Conservation (phyloP, 768 basidiomycete genomes). For the Leccinum uliginosum region DNA sequence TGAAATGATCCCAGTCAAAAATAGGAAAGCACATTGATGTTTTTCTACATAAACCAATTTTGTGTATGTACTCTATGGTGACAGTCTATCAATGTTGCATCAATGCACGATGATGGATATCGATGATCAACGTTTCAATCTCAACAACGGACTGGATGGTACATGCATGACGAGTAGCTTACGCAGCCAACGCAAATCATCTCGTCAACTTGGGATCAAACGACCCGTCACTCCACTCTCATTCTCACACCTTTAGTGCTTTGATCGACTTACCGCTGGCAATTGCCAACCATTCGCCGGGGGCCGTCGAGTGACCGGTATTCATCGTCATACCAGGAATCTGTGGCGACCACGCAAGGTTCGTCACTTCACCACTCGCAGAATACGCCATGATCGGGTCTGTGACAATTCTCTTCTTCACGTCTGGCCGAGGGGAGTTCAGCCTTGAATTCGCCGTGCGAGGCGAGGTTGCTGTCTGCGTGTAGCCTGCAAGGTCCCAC, state of each 20-base stretch:
- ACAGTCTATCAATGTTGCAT: too few species aligned
- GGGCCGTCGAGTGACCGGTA: slow-evolving; percentile 65
- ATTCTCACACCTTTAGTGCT: slow-evolving; percentile 67
- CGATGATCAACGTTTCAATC: not conserved
- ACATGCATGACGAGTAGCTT: not conserved
- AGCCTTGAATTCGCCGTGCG: slow-evolving; percentile 65
- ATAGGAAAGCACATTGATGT: not conserved
- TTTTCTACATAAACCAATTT: too few species aligned
- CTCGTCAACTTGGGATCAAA: not conserved
- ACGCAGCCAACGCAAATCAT: not conserved
- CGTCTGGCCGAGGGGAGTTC: slow-evolving; percentile 78
- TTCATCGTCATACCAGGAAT: slow-evolving; percentile 75
- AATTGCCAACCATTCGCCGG: slow-evolving; percentile 86
- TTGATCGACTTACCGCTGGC: slow-evolving; percentile 80
- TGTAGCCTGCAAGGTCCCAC: slow-evolving; percentile 78
- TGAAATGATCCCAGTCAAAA: not conserved
- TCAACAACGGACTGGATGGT: not conserved
- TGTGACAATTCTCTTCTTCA: slow-evolving; percentile 66
- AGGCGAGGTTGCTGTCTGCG: slow-evolving; percentile 61
- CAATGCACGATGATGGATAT: too few species aligned
- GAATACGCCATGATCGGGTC: slow-evolving; percentile 86
- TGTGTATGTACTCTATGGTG: too few species aligned
- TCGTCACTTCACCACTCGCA: slow-evolving; percentile 72
- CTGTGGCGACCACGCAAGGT: slow-evolving; percentile 84
- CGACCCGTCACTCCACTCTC: not conserved